Base-by-base conservation (phyloP, 176 grass and related monocot genomes). In the Avena eriantha region DNA sequence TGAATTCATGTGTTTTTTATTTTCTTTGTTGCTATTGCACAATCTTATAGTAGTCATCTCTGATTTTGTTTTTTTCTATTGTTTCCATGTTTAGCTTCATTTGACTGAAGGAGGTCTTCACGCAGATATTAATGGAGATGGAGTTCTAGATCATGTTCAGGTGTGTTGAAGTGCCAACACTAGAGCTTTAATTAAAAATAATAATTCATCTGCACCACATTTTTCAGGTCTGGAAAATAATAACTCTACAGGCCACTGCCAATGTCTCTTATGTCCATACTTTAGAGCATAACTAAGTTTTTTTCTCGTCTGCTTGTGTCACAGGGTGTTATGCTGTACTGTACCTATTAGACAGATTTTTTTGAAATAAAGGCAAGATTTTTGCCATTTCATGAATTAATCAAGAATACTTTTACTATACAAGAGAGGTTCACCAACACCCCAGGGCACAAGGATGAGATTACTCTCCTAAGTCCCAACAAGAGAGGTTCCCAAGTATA, bases 131-230 rank as follows among this genome's bases (percentile, higher is more conserved):
- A 98, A 98, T 85, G 97, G 97, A 78, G 97, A 98, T 90, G 97
- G 97, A 65, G 97, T 98, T 86, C 82, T 98, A 13, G 97, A 98
- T 72, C 94, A 98, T 94, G 92, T 98, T 86, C 94, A 98, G 97
- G 97, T 98, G 76, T 17, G 68, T 81, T 71, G 18, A 48, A 36
- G 29, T 86, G 11, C 67, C 16, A 47, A 73, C 66, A 65, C 43
- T 89, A 78, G 18, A 78, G 43, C 36, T 73, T 12, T 39, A 47
- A 66, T 69, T 88, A 17, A 72, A 16, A 11, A 1, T 1, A 39
- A 7, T 6, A 39, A 39, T 39, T 24, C 5, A 61, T 43, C 75
- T 69, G 15, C n/a, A 16, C 49, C 26, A 15, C 36, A 45, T 50
- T 36, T 71, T 82, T 82, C 21, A 0, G 7, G 29, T 34, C 48